Evolutionary conservation across 768 basidiomycete genomes (phyloP), one percentile per base, ranked within the genome.

Genomic region (Lactarius indigo): DNA sequence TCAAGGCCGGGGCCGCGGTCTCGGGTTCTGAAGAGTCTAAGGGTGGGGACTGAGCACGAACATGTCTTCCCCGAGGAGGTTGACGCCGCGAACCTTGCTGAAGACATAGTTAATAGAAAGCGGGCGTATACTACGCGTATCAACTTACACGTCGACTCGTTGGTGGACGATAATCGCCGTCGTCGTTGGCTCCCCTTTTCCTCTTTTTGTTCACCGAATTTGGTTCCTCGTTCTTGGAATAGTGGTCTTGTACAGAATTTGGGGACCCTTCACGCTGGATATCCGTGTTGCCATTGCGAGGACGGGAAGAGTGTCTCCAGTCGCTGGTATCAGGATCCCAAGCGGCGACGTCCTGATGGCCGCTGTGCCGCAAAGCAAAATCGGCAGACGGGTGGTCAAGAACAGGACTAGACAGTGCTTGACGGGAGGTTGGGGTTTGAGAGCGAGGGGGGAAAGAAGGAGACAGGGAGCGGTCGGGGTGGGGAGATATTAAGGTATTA

Each of bases 81-180:
- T 71, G 70, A 17, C 76, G 73, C 31, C 76, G 75, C 56, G 73
- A 65, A 37, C 71, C 62, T 20, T 72, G 71, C 74, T 77, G 30
- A 26, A 55, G 28, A 69, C n/a, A 57, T 10, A 20, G 8, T 64
- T 33, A 64, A 42, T 12, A 50, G 37, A 42, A 31, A 62, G 61
- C 55, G 54, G 52, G 35, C 68, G 13, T 61, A 58, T 37, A 68
- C 39, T 37, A 61, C 65, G 52, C 23, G 64, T 65, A 20, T 41
- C 35, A 17, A 82, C 88, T 75, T 78, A 90, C 88, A 72, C 87
- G 86, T 78, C 81, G 79, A 69, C 81, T 72, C 52, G 76, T 73
- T 2, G 79, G 82, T 69, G 85, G 81, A 30, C 80, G 79, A 73
- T 87, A 85, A 71, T 86, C 85, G 5, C 80, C 77, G 71, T 89